Evolutionary conservation across 768 basidiomycete species (phyloP), one percentile per base, ranked within the genome.

Genomic region (Solioccasus polychromus): DNA sequence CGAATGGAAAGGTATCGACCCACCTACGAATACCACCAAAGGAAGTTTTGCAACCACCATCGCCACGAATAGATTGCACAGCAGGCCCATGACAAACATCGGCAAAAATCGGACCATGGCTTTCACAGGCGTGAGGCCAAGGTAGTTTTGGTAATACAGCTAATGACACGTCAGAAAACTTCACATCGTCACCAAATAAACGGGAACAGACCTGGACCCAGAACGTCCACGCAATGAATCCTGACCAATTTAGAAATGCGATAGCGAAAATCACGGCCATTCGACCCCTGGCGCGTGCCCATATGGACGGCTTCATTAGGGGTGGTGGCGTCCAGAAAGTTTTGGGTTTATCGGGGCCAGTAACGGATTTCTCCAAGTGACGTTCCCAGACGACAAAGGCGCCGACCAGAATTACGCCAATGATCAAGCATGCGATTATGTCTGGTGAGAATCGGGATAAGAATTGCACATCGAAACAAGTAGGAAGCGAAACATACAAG

Each of bases 141-240:
- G 52, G 58, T 82, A 91, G 37, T 78, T 72, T 55, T 91, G 86
- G 59, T 88, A 91, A 57, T 81, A 89, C 5, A 89, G 58, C 80
- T 88, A 45, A 26, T 19, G 38, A 41, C 8, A 36, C 19, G 35
- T 51, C 22, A 53, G 30, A 10, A n/a, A 41, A n/a, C 42, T 5
- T 24, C 5, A 4, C 23, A 9, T 10, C 7, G 15, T 43, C 11
- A 0, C 10, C 23, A 15, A 8, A 15, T 8, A 20, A 43, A 32
- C 11, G 4, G 19, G 12, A 18, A 29, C 64, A 14, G 40, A 73
- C 70, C 61, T 71, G 73, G 18, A 63, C 62, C 76, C 76, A 80
- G 56, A 80, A 78, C 3, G 59, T 58, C 76, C 78, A 86, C 12
- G 67, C 59, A 8, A 74, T 53, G 67, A 85, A 85, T 3, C 73